A percentile compares a stretch with the other conserved stretches of the same genome.
Evolutionary conservation across 768 basidiomycete species (phyloP).

Genomic region (Leccinum broughii): DNA sequence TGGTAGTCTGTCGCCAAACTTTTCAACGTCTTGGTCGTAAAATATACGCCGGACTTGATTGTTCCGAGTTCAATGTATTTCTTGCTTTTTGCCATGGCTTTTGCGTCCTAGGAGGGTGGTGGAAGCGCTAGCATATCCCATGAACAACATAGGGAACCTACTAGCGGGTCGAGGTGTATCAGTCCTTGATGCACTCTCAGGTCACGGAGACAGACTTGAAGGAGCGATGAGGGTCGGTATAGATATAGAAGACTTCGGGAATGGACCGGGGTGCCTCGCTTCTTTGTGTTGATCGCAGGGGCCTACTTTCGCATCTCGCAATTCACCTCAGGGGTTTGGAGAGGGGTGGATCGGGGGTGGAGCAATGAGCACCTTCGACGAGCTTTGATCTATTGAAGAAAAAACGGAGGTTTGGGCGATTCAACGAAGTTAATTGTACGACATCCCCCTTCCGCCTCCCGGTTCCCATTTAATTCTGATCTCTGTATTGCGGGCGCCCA

Average conservation of each 20-base stretch:
- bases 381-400: too few relatives aligned
- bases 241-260: conserved; percentile 7
- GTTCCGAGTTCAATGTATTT: conserved; percentile 84
- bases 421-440: too few relatives aligned
- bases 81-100: conserved; percentile 58
- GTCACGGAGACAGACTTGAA: conserved; percentile 42
- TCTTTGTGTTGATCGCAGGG: background rate
- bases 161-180: too few relatives aligned
- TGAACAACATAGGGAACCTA: conserved; percentile 36
- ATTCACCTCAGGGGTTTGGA: conserved; percentile 1
- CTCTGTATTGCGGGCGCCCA: too few relatives aligned
- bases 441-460: too few relatives aligned
- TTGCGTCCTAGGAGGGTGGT: conserved; percentile 64
- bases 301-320: background rate
- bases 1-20: conserved; percentile 68
- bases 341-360: too few relatives aligned
- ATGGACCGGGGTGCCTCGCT: background rate
- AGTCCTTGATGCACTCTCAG: too few relatives aligned
- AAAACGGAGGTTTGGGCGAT: too few relatives aligned
- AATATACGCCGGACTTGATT: conserved; percentile 83
- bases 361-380: too few relatives aligned
- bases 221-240: background rate
- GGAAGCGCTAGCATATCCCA: background rate
- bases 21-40: conserved; percentile 79
- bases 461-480: too few relatives aligned